Evolutionary conservation across 257 asterid genomes (phyloP), one percentile per base, ranked within the genome.

Genomic region (Cinchona pubescens): DNA sequence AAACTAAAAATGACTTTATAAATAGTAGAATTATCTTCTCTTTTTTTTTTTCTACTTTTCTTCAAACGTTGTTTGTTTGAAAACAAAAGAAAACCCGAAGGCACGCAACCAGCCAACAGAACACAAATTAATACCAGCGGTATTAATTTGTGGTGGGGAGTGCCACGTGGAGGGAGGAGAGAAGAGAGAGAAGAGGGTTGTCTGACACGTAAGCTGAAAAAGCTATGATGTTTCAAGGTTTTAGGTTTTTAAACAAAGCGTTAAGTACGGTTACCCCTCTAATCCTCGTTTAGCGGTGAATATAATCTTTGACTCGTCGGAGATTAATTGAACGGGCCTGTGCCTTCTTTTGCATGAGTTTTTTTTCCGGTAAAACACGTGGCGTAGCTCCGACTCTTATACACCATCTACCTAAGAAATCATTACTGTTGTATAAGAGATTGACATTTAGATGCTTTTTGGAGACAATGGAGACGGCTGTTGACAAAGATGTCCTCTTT

Each of bases 81-180:
- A 12, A 67, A 40, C 23, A 18, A 16, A 43, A 19, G 18, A 45
- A 27, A 76, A 72, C 37, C 69, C 25, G 51, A 40, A 49, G 12
- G n/a, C n/a, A n/a, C n/a, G n/a, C n/a, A n/a, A n/a, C 66, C 30
- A 74, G 53, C n/a, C 35, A 49, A n/a, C n/a, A 51, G 62, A 58
- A 72, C 59, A 63, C 64, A 79, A 78, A 73, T n/a, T n/a, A n/a
- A n/a, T 78, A 58, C 66, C 25, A 67, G 77, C 37, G 29, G 71
- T 75, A n/a, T n/a, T n/a, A n/a, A n/a, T n/a, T n/a, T n/a, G n/a
- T n/a, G n/a, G n/a, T n/a, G 49, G 79, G 72, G 76, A 48, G 23
- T 4, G 88, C 72, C 90, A 88, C 90, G 91, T 86, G 96, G 86
- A 67, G 81, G 67, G 80, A 71, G 46, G 75, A 75, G 63, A 68